A percentile compares a stretch with the other conserved stretches of the same genome.
Evolutionary conservation across 352 stramenopile species (phyloP).

Genomic region (Peronospora tabacina): DNA sequence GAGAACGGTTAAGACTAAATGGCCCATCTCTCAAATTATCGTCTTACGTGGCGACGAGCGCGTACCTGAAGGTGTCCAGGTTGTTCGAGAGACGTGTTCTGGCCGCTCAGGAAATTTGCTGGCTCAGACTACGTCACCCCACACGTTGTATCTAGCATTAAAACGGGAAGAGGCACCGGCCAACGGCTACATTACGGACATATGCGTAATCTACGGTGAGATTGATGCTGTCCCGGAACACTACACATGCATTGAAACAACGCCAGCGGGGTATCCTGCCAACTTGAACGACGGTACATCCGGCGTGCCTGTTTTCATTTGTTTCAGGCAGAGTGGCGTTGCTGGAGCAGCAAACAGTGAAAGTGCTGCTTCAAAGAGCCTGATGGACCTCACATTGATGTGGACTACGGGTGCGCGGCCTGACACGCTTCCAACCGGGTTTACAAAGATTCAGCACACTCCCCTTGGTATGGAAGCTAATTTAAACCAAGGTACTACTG

Average conservation of each 20-base stretch:
- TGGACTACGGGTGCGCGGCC: slow-evolving; percentile 61
- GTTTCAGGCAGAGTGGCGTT: slow-evolving; percentile 38
- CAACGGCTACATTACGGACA: slow-evolving; percentile 52
- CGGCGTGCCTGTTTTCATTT: slow-evolving; percentile 80
- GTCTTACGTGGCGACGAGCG: slow-evolving; percentile 67
- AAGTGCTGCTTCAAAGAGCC: slow-evolving; percentile 32
- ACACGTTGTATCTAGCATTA: slow-evolving; percentile 68
- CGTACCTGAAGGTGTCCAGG: slow-evolving; percentile 59
- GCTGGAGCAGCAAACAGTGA: slow-evolving; percentile 7
- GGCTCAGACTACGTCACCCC: slow-evolving; percentile 59
- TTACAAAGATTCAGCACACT: slow-evolving; percentile 82
- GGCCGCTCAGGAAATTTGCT: slow-evolving; percentile 64
- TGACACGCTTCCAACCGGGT: slow-evolving; percentile 55
- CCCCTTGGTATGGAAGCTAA: slow-evolving; percentile 84
- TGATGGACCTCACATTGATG: slow-evolving; percentile 73
- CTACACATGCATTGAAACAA: slow-evolving; percentile 67
- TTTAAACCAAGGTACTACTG: slow-evolving; percentile 68
- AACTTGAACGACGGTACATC: slow-evolving; percentile 79
- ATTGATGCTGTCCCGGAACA: slow-evolving; percentile 76
- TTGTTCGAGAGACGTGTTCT: slow-evolving; percentile 64
- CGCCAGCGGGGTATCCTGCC: slow-evolving; percentile 55
- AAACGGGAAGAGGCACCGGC: slow-evolving; percentile 48
- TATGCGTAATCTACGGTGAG: slow-evolving; percentile 82
- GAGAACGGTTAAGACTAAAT: slow-evolving; percentile 52
- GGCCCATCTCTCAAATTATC: slow-evolving; percentile 65